Percentiles rank a stretch among this genome's conserved stretches.
Evolutionary conservation across 2,329 filamentous ascomycete species (phyloP).

Genomic region (Myriangium duriaei): DNA sequence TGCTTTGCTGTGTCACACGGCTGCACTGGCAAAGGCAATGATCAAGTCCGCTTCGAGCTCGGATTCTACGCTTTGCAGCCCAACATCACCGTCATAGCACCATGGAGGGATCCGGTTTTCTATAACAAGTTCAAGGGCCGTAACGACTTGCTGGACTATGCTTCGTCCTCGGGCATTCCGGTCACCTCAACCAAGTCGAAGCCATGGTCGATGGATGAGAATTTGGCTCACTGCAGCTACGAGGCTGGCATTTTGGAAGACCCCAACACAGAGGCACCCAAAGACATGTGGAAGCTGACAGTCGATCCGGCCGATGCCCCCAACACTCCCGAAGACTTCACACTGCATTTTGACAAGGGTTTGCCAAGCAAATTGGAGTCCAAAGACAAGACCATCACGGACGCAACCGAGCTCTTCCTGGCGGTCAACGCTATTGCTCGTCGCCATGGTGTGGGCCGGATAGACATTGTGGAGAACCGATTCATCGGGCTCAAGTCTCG

Average conservation of each 20-base stretch:
- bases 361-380: constrained; percentile 56
- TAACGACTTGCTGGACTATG: constrained; percentile 61
- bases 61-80: constrained; percentile 51
- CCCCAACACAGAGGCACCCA: constrained; percentile 50
- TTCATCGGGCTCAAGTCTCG: constrained; percentile 70
- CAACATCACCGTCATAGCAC: constrained; percentile 59
- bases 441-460: constrained; percentile 61
- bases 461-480: constrained; percentile 74
- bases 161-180: constrained; percentile 52
- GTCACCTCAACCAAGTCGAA: constrained; percentile 62
- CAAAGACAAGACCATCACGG: constrained; percentile 47
- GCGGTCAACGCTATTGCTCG: constrained; percentile 59
- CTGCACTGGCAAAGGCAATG: constrained; percentile 53
- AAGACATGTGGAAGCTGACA: constrained; percentile 71
- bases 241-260: constrained; percentile 67
- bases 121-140: constrained; percentile 60
- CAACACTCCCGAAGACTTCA: constrained; percentile 58
- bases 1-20: constrained; percentile 38
- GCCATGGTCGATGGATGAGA: constrained; percentile 57
- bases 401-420: constrained; percentile 60
- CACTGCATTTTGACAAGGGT: constrained; percentile 60
- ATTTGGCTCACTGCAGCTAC: constrained; percentile 66
- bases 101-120: constrained; percentile 59
- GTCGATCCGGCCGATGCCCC: constrained; percentile 55
- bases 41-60: constrained; percentile 54